These are phyloP conservation scores for Comarum palustre DNA, from an alignment of 306 rosid species.

Conservation along the genomic window DNA sequence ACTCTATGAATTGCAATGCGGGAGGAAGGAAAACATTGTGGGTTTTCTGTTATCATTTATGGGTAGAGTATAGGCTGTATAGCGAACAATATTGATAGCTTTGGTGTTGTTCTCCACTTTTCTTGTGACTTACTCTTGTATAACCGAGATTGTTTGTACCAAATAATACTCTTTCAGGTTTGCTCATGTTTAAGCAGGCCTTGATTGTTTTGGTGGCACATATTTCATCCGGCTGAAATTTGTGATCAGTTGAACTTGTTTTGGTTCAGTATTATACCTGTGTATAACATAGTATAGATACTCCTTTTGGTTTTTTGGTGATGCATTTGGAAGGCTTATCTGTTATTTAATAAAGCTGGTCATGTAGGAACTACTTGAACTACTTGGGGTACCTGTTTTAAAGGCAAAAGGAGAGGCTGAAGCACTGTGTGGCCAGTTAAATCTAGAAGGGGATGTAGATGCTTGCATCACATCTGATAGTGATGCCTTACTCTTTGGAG, in stretches of 20 bases:
- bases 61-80: not conserved
- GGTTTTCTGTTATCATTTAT: not conserved
- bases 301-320: constrained; percentile 24
- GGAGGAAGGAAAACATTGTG: not conserved
- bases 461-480: constrained; percentile 89
- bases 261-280: not conserved
- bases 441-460: constrained; percentile 70
- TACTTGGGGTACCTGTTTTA: constrained; percentile 84
- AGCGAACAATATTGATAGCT: not conserved
- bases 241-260: not conserved
- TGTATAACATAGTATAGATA: not conserved
- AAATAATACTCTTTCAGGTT: not conserved
- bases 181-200: not conserved
- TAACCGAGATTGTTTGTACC: not conserved
- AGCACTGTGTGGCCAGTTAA: constrained; percentile 82
- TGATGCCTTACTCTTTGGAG: constrained; percentile 90
- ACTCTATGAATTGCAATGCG: not conserved
- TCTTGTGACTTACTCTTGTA: not conserved
- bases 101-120: not conserved
- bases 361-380: constrained; percentile 69
- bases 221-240: not conserved
- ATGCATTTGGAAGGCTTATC: constrained; percentile 27
- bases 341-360: constrained; percentile 25
- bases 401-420: constrained; percentile 95
- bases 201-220: not conserved